Evolutionary conservation across 2,329 filamentous ascomycete species (phyloP), one percentile per base, ranked within the genome.

Genomic region (Fusarium protoensiforme): DNA sequence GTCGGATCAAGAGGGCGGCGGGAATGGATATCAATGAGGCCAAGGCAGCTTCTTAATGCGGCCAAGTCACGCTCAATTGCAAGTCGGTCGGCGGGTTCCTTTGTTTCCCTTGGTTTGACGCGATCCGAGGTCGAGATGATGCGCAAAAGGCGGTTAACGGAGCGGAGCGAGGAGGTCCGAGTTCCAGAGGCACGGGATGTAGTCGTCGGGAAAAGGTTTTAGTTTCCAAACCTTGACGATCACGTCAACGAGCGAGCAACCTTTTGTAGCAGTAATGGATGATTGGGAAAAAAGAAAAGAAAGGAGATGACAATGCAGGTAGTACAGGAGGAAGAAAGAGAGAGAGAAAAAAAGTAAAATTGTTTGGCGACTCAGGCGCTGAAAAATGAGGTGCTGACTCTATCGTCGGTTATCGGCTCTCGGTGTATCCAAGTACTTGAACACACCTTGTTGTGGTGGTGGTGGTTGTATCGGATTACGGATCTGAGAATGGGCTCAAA

Each of bases 91-190:
- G 43, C 24, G 18, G 29, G 29, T 33, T 36, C 8, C 33, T 56
- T 20, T 56, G 51, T 29, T 29, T 33, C 33, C 24, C 36, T 39
- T 13, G 24, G 64, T 64, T 77, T 77, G 74, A 77, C 75, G 75
- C 64, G 74, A 77, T 77, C 35, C 61, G 64, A 63, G 73, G 72
- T 43, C 51, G 31, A 64, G 43, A 74, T 74, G 72, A 74, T 74
- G 72, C 48, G 62, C 43, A 64, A 74, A 72, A 36, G 65, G 72
- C 59, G 71, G 65, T 68, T 64, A 57, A 33, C 66, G 36, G 36
- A 58, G 11, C 18, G 18, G 36, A 58, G 11, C 18, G 18, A 29
- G 14, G 51, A n/a, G 51, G 51, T 35, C 51, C 51, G 51, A 56
- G 29, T 56, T 56, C 29, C 33, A 33, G 51, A 35, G 31, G 29